Evolutionary conservation across 2,329 filamentous ascomycete genomes (phyloP).

Genomic region (Furcasterigmium sp.): DNA sequence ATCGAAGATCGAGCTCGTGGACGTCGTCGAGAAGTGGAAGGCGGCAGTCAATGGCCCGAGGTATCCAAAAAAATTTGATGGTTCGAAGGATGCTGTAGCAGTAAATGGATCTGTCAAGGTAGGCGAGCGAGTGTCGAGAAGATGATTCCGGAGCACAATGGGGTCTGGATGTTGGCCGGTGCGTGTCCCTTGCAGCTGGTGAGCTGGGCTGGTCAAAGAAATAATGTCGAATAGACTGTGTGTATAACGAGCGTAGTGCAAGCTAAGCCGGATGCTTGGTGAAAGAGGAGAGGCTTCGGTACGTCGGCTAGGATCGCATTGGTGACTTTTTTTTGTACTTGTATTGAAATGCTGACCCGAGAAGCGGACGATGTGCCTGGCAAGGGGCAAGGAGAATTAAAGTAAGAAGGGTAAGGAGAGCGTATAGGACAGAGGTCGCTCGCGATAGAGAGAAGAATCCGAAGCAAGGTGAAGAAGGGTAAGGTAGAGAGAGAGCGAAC

Average conservation of each 20-base stretch:
- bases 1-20: background rate
- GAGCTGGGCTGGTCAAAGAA: conserved; percentile 13
- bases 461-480: conserved; percentile 14
- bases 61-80: background rate
- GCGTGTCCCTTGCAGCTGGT: conserved; percentile 11
- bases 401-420: conserved; percentile 5
- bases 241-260: background rate
- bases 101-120: background rate
- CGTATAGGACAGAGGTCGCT: conserved; percentile 9
- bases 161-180: background rate
- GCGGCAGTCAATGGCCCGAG: background rate
- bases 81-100: background rate
- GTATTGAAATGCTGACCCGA: no score
- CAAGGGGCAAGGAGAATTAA: conserved; percentile 9
- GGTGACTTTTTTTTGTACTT: no score
- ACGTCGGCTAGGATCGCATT: background rate
- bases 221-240: conserved; percentile 10
- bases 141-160: background rate
- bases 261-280: conserved; percentile 1
- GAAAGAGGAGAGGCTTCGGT: background rate
- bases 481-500: conserved; percentile 1
- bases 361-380: background rate
- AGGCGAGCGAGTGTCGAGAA: conserved; percentile 4
- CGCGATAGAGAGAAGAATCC: conserved; percentile 14
- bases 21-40: background rate